These are phyloP conservation scores for Lactarius tabidus DNA, from an alignment of 768 basidiomycete genomes.

Conservation along the genomic window DNA sequence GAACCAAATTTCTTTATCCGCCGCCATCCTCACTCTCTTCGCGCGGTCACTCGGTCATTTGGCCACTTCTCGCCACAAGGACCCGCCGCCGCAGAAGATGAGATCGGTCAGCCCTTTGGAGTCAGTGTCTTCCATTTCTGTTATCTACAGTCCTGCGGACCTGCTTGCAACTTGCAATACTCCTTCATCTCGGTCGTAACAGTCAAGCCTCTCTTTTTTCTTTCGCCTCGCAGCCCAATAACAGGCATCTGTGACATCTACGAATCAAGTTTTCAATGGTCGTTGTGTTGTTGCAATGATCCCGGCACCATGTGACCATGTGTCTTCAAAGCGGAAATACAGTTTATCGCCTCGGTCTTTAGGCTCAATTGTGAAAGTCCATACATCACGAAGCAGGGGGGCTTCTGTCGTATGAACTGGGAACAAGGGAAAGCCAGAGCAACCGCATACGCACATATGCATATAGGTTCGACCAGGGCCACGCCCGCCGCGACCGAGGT, in stretches of 20 bases:
- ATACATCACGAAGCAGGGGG: not conserved
- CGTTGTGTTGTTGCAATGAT: not conserved
- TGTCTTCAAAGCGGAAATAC: not conserved
- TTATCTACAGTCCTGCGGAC: not conserved
- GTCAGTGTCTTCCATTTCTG: not conserved
- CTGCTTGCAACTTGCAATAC: not conserved
- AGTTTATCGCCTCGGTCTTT: not conserved
- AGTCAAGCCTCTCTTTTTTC: not conserved
- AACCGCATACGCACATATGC: not conserved
- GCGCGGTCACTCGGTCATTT: not conserved
- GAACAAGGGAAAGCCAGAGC: not conserved
- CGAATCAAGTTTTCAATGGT: not conserved
- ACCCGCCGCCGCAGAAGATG: too few species aligned
- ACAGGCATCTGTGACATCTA: not conserved
- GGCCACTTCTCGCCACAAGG: not conserved
- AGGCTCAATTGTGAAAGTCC: not conserved
- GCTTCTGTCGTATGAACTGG: not conserved
- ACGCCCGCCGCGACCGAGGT: not conserved
- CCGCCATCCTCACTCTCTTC: not conserved
- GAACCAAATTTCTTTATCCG: not conserved
- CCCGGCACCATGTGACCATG: not conserved
- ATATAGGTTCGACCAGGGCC: not conserved
- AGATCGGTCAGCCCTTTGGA: too few species aligned
- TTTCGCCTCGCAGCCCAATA: not conserved
- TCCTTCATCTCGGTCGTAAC: not conserved